Percentiles rank a stretch among this genome's conserved stretches.
Conservation (phyloP, 805 yeast genomes). For the Lipomyces chichibuensis region DNA sequence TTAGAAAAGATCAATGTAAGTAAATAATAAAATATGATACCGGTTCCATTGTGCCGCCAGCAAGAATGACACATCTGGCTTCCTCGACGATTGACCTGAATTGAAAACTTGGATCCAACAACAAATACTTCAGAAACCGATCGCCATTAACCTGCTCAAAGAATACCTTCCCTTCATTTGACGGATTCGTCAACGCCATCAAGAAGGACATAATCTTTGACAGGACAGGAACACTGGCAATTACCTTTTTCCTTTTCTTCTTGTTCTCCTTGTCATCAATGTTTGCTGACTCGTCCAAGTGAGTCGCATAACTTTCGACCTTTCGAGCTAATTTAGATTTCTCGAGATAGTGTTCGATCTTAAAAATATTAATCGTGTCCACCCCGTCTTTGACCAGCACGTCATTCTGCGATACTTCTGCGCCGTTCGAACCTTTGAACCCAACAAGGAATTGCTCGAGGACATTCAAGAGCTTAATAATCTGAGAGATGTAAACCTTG, state of each 20-base stretch:
- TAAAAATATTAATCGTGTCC: constrained; percentile 71
- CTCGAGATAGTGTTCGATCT: constrained; percentile 63
- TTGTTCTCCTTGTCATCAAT: constrained; percentile 12
- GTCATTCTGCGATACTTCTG: constrained; percentile 54
- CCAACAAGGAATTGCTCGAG: constrained; percentile 43
- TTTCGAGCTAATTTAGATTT: constrained; percentile 81
- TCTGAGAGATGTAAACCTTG: constrained; percentile 66
- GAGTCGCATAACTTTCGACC: constrained; percentile 61
- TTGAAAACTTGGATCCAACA: constrained; percentile 75
- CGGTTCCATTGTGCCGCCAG: constrained; percentile 98
- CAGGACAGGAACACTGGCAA: constrained; percentile 54
- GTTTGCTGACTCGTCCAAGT: constrained; percentile 11
- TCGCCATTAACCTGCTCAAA: constrained; percentile 52
- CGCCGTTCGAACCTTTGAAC: constrained; percentile 50
- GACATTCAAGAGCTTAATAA: constrained; percentile 59
- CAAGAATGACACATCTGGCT: constrained; percentile 70
- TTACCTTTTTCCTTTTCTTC: background rate
- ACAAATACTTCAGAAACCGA: constrained; percentile 61
- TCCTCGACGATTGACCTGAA: constrained; percentile 68
- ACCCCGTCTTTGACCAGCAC: constrained; percentile 64
- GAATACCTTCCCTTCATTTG: constrained; percentile 77
- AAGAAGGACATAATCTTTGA: constrained; percentile 70
- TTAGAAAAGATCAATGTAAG: background rate
- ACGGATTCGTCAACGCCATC: constrained; percentile 67
- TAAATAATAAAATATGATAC: constrained; percentile 1